A percentile compares a stretch with the other conserved stretches of the same genome.
Conservation (phyloP, 768 basidiomycete genomes). For the Termitomyces titanicus region DNA sequence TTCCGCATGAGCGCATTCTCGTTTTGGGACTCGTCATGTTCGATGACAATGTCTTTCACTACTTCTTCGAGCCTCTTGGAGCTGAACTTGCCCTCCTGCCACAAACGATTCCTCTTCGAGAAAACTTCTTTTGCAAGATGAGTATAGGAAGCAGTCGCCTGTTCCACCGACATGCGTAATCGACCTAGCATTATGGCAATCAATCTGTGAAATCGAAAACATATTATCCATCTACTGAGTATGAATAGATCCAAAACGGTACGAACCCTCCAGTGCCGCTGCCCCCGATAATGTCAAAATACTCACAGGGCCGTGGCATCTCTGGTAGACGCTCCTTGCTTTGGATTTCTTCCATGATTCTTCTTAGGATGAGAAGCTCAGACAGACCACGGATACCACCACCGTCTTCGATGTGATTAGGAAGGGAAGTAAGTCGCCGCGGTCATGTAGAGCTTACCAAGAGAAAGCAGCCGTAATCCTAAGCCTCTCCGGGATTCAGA, state of each 20-base stretch:
- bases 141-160: neutral
- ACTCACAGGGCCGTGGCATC: slow-evolving; percentile 14
- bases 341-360: slow-evolving; percentile 14
- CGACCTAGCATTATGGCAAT: neutral
- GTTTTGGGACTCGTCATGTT: neutral
- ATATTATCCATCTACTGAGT: neutral
- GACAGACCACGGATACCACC: slow-evolving; percentile 17
- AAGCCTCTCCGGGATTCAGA: neutral
- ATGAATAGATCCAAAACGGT: neutral
- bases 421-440: too few species aligned
- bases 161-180: neutral
- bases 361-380: slow-evolving; percentile 10
- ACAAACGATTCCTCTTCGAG: neutral
- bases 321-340: neutral
- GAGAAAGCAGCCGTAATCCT: neutral
- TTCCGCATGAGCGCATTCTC: neutral
- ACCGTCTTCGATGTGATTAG: slow-evolving; percentile 5
- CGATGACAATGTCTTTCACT: neutral
- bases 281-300: slow-evolving; percentile 18
- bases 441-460: neutral
- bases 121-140: neutral
- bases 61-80: neutral
- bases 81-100: neutral
- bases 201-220: neutral
- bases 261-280: slow-evolving; percentile 18